Percentiles rank a stretch among this genome's conserved stretches.
Evolutionary conservation across 1,139 yeast genomes (phyloP).

Genomic region (Pichiaceae sp.): DNA sequence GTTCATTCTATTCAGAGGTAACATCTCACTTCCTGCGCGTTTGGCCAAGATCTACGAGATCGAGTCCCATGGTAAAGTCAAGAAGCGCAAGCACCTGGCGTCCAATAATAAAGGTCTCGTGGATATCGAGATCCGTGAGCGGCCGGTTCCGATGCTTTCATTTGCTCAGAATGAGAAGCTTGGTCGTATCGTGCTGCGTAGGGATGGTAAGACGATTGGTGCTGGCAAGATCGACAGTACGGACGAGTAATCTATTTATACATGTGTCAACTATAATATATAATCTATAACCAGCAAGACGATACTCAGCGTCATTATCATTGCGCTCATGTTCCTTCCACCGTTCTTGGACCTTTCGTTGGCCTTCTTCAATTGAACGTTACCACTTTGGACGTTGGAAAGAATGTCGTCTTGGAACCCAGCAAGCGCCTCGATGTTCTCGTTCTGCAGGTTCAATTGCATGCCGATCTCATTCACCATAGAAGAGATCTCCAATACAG

Average conservation of each 20-base stretch:
- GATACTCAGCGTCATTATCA: constrained; percentile 56
- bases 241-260: constrained; percentile 1
- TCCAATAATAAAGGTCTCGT: constrained; percentile 70
- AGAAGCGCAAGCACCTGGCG: constrained; percentile 61
- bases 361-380: constrained; percentile 63
- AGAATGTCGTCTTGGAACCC: constrained; percentile 69
- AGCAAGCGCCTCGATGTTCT: constrained; percentile 56
- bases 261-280: constrained; percentile 27
- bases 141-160: constrained; percentile 53
- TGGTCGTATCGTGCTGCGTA: constrained; percentile 78
- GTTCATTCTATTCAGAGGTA: constrained; percentile 74
- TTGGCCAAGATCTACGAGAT: constrained; percentile 48
- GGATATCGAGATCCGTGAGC: constrained; percentile 50
- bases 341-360: constrained; percentile 63
- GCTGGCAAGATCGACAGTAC: constrained; percentile 44
- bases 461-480: constrained; percentile 71
- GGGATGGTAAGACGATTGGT: constrained; percentile 81
- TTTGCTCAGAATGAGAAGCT: constrained; percentile 52
- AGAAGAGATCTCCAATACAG: constrained; percentile 73
- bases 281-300: constrained; percentile 58
- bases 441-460: constrained; percentile 70
- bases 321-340: constrained; percentile 40
- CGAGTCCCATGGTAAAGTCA: constrained; percentile 36
- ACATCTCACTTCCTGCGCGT: constrained; percentile 68
- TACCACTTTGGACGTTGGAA: constrained; percentile 64